Evolutionary conservation across 192 early-diverging fungal genomes (phyloP).

Genomic region (Mortierella claussenii): DNA sequence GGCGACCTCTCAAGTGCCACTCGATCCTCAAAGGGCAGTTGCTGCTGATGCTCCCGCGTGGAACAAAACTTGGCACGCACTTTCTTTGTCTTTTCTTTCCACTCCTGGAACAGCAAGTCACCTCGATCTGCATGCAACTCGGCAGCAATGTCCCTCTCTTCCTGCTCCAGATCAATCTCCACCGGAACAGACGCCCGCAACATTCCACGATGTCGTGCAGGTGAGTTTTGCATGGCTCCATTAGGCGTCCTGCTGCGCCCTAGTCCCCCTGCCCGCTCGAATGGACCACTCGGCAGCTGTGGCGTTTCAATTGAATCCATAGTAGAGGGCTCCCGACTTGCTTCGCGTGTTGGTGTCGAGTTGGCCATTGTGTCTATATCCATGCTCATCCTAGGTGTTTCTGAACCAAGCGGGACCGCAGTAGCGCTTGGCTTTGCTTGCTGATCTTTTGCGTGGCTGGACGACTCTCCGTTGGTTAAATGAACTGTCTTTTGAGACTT

Average conservation of each 20-base stretch:
- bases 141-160: slow-evolving; percentile 46
- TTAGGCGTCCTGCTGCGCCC: slow-evolving; percentile 33
- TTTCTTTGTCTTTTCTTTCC: slow-evolving; percentile 66
- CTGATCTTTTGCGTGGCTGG: slow-evolving; percentile 10
- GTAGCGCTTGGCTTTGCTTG: slow-evolving; percentile 1
- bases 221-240: slow-evolving; percentile 9
- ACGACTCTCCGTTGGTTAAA: slow-evolving; percentile 13
- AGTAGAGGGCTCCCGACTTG: slow-evolving; percentile 29
- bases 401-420: slow-evolving; percentile 18
- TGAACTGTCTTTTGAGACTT: slow-evolving; percentile 29
- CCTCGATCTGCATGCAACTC: slow-evolving; percentile 68
- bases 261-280: slow-evolving; percentile 18
- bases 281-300: background rate
- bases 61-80: slow-evolving; percentile 57
- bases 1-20: slow-evolving; percentile 62
- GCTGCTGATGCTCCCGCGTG: slow-evolving; percentile 54
- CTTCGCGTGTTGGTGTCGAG: slow-evolving; percentile 27
- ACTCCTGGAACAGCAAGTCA: slow-evolving; percentile 61
- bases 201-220: slow-evolving; percentile 29
- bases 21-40: slow-evolving; percentile 66
- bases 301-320: slow-evolving; percentile 37
- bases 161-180: slow-evolving; percentile 56
- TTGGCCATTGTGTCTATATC: slow-evolving; percentile 29
- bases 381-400: slow-evolving; percentile 45
- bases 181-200: slow-evolving; percentile 32